Evolutionary conservation across 139 green algal genomes (phyloP).

Genomic region (Micromonas commoda): DNA sequence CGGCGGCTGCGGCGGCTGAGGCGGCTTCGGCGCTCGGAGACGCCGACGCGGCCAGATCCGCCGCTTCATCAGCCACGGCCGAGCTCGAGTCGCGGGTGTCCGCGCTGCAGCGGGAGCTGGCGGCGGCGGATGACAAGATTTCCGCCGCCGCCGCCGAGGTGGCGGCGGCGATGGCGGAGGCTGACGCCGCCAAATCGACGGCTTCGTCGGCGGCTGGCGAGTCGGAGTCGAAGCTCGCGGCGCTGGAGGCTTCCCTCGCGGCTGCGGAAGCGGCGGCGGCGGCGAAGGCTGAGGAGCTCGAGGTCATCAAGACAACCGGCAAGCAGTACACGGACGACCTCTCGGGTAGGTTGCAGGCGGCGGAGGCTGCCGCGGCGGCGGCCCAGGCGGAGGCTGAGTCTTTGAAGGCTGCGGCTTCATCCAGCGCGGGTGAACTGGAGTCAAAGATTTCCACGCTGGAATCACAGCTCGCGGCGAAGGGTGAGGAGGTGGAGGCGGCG

Average conservation of each 20-base stretch:
- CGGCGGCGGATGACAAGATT: neutral
- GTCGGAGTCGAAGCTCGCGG: neutral
- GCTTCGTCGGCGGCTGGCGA: neutral
- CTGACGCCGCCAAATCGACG: neutral
- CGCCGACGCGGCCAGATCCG: too few species aligned
- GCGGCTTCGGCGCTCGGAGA: neutral
- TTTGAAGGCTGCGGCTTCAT: neutral
- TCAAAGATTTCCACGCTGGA: neutral
- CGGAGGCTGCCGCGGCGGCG: neutral
- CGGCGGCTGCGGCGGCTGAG: neutral
- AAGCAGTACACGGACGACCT: too few species aligned
- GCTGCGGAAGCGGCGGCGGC: neutral
- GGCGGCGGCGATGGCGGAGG: neutral
- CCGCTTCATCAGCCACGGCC: too few species aligned
- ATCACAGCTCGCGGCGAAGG: conserved; percentile 4
- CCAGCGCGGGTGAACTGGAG: neutral
- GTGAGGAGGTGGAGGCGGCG: neutral
- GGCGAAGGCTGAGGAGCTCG: neutral
- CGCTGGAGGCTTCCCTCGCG: neutral
- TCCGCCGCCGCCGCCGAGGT: neutral
- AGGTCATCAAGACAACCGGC: neutral
- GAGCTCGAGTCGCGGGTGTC: neutral
- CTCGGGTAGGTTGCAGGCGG: neutral
- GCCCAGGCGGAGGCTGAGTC: neutral
- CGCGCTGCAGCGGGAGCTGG: neutral